A percentile compares a stretch with the other conserved stretches of the same genome.
Evolutionary conservation across 2,329 filamentous ascomycete genomes (phyloP).

Genomic region (Coniosporium tulheliwenetii): DNA sequence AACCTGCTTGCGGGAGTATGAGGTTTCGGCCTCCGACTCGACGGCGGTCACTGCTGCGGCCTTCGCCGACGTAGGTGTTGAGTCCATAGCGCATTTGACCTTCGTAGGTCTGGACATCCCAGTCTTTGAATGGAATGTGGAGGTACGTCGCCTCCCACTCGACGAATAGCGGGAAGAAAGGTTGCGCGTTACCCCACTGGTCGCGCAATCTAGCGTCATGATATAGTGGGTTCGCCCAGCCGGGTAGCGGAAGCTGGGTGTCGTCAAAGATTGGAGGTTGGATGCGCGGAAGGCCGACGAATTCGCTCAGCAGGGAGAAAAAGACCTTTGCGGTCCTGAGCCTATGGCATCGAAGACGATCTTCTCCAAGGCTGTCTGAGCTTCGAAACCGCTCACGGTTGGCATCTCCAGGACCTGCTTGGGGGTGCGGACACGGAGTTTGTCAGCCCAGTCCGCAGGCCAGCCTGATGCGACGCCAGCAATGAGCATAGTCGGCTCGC

Average conservation of each 20-base stretch:
- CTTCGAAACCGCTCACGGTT: not conserved
- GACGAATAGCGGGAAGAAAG: conserved; percentile 25
- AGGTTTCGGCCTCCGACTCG: conserved; percentile 20
- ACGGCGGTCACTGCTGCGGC: conserved; percentile 7
- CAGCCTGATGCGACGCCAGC: too few species aligned
- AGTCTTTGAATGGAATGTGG: conserved; percentile 19
- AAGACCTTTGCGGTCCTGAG: not conserved
- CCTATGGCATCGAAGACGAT: not conserved
- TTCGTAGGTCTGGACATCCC: conserved; percentile 10
- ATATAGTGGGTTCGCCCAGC: not conserved
- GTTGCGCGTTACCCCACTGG: conserved; percentile 13
- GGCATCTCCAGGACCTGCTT: not conserved
- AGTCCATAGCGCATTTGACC: conserved; percentile 2
- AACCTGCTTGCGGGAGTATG: conserved; percentile 25
- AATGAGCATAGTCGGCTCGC: too few species aligned
- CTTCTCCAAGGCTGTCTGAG: not conserved
- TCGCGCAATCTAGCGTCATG: not conserved
- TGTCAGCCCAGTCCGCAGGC: too few species aligned
- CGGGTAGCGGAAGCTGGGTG: not conserved
- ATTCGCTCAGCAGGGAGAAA: not conserved
- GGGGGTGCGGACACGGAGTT: too few species aligned
- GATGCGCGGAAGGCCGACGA: not conserved
- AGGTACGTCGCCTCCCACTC: conserved; percentile 31
- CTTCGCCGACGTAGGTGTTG: conserved; percentile 3
- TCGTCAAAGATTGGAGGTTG: not conserved